Base-by-base conservation (phyloP, 2,329 filamentous ascomycete species). In the Ciborinia camelliae region DNA sequence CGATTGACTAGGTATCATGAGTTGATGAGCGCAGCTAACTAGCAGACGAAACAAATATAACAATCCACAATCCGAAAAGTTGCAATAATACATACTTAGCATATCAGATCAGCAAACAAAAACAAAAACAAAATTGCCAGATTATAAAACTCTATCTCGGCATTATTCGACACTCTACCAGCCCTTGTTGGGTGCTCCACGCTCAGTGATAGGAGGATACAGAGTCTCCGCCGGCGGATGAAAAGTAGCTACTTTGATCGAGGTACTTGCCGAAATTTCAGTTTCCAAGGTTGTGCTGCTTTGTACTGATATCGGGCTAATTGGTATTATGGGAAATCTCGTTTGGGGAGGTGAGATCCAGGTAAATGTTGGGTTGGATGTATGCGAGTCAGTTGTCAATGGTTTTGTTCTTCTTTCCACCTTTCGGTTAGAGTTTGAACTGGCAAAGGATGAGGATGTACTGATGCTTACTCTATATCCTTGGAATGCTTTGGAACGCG, bases 161-260 rank as follows among this genome's bases (percentile, higher is more conserved):
- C 18, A 45, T 45, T 10, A 18, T 45, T 14, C 26, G 12, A 23
- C 26, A 45, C 6, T 45, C 8, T 15, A 58, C 12, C 28, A 32
- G 20, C n/a, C 54, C 12, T 35, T 45, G 3, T 23, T 32, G n/a
- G 39, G 12, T 23, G 14, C 18, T 18, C 1, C 26, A 23, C 39
- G 39, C 12, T 45, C 39, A 23, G 12, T 30, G 15, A 45, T 4
- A 47, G 20, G 28, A 23, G 41, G 55, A 58, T 47, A 47, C 4
- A 58, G 18, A 47, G 41, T 47, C 55, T 47, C 28, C 20, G 55
- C n/a, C 12, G 55, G 41, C 4, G 55, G 55, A 58, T 47, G 41
- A 28, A 14, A 47, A 58, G 20, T 58, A 26, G 55, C 41, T 23
- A 4, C 15, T 23, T 23, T 47, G 8, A n/a, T 26, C 7, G 54